Percentiles rank a stretch among this genome's conserved stretches.
These are phyloP conservation scores for Albifimbria verrucaria DNA, from an alignment of 2,329 filamentous ascomycete genomes.

Conservation along the genomic window DNA sequence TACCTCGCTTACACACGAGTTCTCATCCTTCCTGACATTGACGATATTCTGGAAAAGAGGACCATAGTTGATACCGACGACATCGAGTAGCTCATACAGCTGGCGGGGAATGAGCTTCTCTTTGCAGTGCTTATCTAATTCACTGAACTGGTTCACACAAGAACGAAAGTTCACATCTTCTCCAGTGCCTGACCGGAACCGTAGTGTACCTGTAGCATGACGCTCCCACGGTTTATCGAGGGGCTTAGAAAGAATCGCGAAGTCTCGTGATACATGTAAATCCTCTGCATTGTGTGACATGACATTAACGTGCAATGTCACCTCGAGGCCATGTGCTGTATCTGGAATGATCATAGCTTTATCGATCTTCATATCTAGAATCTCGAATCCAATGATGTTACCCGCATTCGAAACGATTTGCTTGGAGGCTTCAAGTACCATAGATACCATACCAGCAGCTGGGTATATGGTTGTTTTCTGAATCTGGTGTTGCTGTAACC, in stretches of 20 bases:
- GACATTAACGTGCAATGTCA: conserved; percentile 40
- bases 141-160: conserved; percentile 17
- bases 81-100: conserved; percentile 48
- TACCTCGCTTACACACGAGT: conserved; percentile 34
- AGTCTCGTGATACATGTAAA: conserved; percentile 19
- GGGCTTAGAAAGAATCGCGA: conserved; percentile 45
- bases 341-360: conserved; percentile 50
- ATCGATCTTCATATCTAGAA: conserved; percentile 42
- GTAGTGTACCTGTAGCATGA: conserved; percentile 35
- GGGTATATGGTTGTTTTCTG: conserved; percentile 49
- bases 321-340: conserved; percentile 45
- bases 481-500: conserved; percentile 50
- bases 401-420: conserved; percentile 30
- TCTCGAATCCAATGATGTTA: conserved; percentile 34
- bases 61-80: conserved; percentile 51
- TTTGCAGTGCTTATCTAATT: conserved; percentile 24
- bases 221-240: conserved; percentile 37
- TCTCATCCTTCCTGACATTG: conserved; percentile 25
- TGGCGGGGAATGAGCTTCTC: conserved; percentile 37
- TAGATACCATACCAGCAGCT: conserved; percentile 45
- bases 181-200: conserved; percentile 20
- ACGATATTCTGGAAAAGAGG: conserved; percentile 47
- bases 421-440: conserved; percentile 44
- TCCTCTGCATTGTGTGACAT: conserved; percentile 11
- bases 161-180: conserved; percentile 16